Conservation (phyloP, 2,329 filamentous ascomycete species). For the Graphilbum sp. region DNA sequence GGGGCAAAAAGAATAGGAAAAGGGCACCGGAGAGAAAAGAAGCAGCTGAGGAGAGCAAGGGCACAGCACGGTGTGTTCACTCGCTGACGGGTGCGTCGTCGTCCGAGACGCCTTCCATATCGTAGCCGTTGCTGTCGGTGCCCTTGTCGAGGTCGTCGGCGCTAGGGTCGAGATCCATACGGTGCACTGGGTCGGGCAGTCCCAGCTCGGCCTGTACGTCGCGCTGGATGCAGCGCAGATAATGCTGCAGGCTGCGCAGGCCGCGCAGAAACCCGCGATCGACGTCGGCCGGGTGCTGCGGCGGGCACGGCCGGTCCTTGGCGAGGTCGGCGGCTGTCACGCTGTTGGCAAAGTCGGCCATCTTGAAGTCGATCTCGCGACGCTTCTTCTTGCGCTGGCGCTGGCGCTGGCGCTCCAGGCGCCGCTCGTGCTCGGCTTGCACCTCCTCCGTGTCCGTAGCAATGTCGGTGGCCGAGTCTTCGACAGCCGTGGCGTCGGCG, state of each 20-base stretch:
- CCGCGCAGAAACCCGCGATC: constrained; percentile 85
- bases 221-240: constrained; percentile 74
- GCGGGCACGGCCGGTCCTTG: constrained; percentile 53
- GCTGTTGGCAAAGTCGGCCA: constrained; percentile 97
- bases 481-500: constrained; percentile 32
- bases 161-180: background rate
- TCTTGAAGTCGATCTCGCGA: constrained; percentile 74
- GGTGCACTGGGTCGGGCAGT: constrained; percentile 14
- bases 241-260: constrained; percentile 58
- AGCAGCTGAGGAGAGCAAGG: background rate
- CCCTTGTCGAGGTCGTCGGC: background rate
- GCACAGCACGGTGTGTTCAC: background rate
- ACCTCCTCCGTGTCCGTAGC: constrained; percentile 40
- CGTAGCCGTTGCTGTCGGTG: background rate
- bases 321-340: constrained; percentile 71
- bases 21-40: background rate
- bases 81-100: background rate
- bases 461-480: constrained; percentile 41
- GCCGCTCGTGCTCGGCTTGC: constrained; percentile 6
- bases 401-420: constrained; percentile 6
- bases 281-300: constrained; percentile 60
- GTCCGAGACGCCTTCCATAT: background rate
- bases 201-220: constrained; percentile 47
- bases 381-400: constrained; percentile 26
- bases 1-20: background rate